Percentiles rank a stretch among this genome's conserved stretches.
phyloP scores from a whole-genome alignment of 371 early-diverging fungal species.

The Antonospora locustae region DNA sequence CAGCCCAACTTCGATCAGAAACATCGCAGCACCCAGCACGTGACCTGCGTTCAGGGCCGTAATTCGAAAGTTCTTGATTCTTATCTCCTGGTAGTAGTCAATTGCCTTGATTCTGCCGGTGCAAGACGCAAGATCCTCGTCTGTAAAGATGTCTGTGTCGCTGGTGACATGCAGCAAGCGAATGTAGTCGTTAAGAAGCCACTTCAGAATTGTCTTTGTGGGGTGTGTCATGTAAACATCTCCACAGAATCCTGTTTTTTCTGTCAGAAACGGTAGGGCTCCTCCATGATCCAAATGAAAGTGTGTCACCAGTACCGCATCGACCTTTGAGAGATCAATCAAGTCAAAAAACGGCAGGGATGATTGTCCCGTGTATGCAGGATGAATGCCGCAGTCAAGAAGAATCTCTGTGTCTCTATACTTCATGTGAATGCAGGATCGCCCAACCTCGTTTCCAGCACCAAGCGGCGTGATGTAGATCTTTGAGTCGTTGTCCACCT shows the following conservation, averaged over 20 bases:
- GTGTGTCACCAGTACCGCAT: conserved; percentile 83
- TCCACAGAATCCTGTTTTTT: conserved; percentile 88
- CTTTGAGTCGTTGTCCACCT: no score
- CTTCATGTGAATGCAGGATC: conserved; percentile 82
- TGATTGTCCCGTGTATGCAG: conserved; percentile 81
- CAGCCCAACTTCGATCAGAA: conserved; percentile 86
- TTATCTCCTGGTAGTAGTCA: conserved; percentile 82
- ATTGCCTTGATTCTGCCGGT: conserved; percentile 86
- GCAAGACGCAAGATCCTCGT: conserved; percentile 72
- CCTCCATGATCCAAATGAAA: conserved; percentile 99
- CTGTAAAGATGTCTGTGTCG: conserved; percentile 79
- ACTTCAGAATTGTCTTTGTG: conserved; percentile 92
- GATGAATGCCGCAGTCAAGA: conserved; percentile 97
- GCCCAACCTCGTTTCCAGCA: conserved; percentile 94
- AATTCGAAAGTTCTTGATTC: conserved; percentile 82
- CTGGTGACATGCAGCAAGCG: conserved; percentile 59
- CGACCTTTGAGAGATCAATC: conserved; percentile 77
- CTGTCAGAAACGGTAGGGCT: conserved; percentile 88
- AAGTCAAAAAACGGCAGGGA: conserved; percentile 92
- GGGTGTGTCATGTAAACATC: conserved; percentile 99
- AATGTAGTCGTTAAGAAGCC: conserved; percentile 89
- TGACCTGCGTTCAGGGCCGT: conserved; percentile 95
- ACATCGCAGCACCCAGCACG: conserved; percentile 99
- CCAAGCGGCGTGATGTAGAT: conserved; percentile 76
- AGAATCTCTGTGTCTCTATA: conserved; percentile 84